Conservation (phyloP, 1,284 basidiomycete genomes). For the Tetrapyrgos nigripes region DNA sequence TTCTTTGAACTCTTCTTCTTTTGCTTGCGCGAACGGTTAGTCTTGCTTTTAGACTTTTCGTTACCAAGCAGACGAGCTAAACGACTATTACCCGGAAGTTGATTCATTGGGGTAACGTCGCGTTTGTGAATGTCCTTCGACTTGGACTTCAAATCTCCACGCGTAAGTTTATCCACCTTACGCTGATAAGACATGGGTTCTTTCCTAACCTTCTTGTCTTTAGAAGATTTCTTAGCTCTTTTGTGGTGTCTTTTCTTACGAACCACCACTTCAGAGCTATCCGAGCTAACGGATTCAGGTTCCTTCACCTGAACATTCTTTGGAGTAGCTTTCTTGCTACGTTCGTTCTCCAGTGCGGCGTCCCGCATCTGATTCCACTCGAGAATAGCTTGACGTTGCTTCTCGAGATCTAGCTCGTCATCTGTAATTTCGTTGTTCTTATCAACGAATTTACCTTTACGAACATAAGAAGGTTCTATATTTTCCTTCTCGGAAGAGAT, state of each 20-base stretch:
- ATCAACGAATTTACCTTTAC: slow-evolving; percentile 6
- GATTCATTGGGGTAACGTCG: not conserved
- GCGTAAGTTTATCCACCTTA: not conserved
- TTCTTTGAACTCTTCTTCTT: not conserved
- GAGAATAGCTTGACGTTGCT: not conserved
- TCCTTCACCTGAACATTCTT: not conserved
- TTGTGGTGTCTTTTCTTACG: not conserved
- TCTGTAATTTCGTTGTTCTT: slow-evolving; percentile 1
- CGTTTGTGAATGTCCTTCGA: not conserved
- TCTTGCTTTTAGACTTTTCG: not conserved
- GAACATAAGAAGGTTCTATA: not conserved
- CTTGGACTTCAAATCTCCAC: slow-evolving; percentile 4
- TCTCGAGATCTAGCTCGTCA: not conserved
- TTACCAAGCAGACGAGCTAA: not conserved
- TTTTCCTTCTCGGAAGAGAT: not conserved
- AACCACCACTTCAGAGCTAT: not conserved
- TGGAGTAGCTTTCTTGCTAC: not conserved
- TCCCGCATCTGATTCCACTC: slow-evolving; percentile 1
- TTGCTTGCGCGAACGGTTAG: not conserved
- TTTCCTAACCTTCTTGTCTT: not conserved
- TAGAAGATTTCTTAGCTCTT: not conserved
- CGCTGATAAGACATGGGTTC: slow-evolving; percentile 4
- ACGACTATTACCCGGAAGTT: slow-evolving; percentile 4
- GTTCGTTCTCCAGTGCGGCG: not conserved
- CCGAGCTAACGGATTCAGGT: not conserved